These are phyloP conservation scores for Clavispora fructus DNA, from an alignment of 805 yeast species.

Conservation along the genomic window DNA sequence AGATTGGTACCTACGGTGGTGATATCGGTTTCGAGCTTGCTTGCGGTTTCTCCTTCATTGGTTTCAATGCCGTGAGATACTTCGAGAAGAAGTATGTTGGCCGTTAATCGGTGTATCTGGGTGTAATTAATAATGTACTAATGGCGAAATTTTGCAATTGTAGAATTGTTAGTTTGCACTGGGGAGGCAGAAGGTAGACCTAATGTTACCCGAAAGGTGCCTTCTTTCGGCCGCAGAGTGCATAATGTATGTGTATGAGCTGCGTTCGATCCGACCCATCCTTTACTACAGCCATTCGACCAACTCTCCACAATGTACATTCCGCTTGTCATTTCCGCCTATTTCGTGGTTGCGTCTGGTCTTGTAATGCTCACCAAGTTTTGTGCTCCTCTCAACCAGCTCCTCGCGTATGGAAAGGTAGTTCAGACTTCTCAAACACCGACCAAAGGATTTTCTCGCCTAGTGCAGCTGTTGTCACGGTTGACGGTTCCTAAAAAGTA, in stretches of 20 bases:
- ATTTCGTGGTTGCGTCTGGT: background rate
- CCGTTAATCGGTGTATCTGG: constrained; percentile 25
- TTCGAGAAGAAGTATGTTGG: constrained; percentile 63
- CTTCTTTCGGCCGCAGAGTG: background rate
- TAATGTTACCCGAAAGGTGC: background rate
- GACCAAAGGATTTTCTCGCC: background rate
- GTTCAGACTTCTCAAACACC: background rate
- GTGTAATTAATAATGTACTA: background rate
- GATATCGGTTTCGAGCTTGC: constrained; percentile 85
- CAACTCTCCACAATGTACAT: background rate
- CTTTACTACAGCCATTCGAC: too few relatives aligned
- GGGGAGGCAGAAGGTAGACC: too few relatives aligned
- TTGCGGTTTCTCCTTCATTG: constrained; percentile 59
- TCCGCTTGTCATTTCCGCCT: background rate
- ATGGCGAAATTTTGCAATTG: background rate
- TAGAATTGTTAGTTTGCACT: background rate
- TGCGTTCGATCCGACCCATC: background rate
- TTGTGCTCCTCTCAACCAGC: constrained; percentile 1
- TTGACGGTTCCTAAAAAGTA: constrained; percentile 56
- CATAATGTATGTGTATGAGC: background rate
- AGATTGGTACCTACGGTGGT: constrained; percentile 68
- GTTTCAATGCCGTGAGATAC: constrained; percentile 53
- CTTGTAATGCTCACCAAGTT: background rate
- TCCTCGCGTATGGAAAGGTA: constrained; percentile 13
- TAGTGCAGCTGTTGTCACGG: constrained; percentile 2